A percentile compares a stretch with the other conserved stretches of the same genome.
These are phyloP conservation scores for Colletotrichum horii DNA, from an alignment of 2,329 filamentous ascomycete species.

Conservation along the genomic window DNA sequence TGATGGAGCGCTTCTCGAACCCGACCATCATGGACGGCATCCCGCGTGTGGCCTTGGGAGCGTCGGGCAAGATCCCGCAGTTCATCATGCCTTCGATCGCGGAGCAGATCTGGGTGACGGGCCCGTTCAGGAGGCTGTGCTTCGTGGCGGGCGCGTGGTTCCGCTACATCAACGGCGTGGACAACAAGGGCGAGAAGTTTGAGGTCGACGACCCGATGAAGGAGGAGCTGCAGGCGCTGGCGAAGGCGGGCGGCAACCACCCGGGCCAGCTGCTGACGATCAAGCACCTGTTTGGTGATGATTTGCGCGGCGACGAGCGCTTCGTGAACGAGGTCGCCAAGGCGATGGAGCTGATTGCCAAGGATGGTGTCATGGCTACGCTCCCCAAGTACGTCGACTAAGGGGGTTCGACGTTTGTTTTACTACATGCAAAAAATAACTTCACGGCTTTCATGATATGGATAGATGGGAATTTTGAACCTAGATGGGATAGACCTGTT, in stretches of 20 bases:
- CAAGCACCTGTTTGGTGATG: constrained; percentile 54
- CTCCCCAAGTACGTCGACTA: constrained; percentile 50
- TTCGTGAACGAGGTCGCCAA: constrained; percentile 51
- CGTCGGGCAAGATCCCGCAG: constrained; percentile 59
- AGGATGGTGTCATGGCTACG: constrained; percentile 54
- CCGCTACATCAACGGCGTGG: constrained; percentile 53
- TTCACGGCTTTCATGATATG: background rate
- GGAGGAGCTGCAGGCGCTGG: constrained; percentile 50
- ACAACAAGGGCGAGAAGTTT: constrained; percentile 49
- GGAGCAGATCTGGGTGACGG: constrained; percentile 49
- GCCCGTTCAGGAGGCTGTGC: constrained; percentile 51
- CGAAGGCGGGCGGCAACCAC: constrained; percentile 45
- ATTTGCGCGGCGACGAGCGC: constrained; percentile 51
- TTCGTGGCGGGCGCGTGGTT: constrained; percentile 57
- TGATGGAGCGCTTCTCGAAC: constrained; percentile 61
- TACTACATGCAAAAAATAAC: background rate
- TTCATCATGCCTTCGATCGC: constrained; percentile 54
- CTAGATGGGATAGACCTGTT: background rate
- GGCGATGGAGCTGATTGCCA: constrained; percentile 51
- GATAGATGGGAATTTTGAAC: background rate
- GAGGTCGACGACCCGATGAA: constrained; percentile 53
- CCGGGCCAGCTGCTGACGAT: constrained; percentile 49
- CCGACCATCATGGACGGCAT: constrained; percentile 61
- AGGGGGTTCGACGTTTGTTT: background rate
- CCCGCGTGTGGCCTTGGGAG: constrained; percentile 55